Evolutionary conservation across 1,139 yeast genomes (phyloP), one percentile per base, ranked within the genome.

Genomic region (Hansenula lynferdii): DNA sequence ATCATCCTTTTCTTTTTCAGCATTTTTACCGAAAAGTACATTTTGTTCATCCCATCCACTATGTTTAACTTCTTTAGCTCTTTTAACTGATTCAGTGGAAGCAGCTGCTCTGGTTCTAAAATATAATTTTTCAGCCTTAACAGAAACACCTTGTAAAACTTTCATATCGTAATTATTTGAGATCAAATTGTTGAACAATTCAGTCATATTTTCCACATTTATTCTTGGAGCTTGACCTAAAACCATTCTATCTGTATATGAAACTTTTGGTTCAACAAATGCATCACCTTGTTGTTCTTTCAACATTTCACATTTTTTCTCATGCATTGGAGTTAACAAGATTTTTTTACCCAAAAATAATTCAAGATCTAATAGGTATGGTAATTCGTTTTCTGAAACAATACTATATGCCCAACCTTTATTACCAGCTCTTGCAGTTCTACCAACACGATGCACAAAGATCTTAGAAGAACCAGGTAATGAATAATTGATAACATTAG

Each of bases 341-440:
- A 92, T 71, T 58, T 89, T 89, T 51, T 84, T 77, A 8, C 97
- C 97, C 53, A 94, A 68, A 57, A 94, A 92, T 34, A 94, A 65
- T 58, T 94, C 98, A 54, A 94, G 69, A 61, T 94, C 99, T 38
- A 92, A 70, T 36, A 94, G 63, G 53, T 92, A 94, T 7, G 98
- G 96, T 42, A 92, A 64, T 58, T 94, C 99, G 44, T 76, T 73
- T 49, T 89, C 96, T 44, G 81, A 75, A 5, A 90, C 83, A 41
- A 94, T 77, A 1, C 97, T 83, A 58, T 86, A 94, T 0, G 98
- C 98, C 96, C 97, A 90, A 57, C 99, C 99, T 50, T 77, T 79
- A 57, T 89, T 83, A 59, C 99, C 99, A 10, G 98, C 98, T 73
- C 99, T 84, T n/a, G 98, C 99, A 34, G 99, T 92, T 73, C 99